Evolutionary conservation across 768 basidiomycete species (phyloP).

Genomic region (Amanita phalloides): DNA sequence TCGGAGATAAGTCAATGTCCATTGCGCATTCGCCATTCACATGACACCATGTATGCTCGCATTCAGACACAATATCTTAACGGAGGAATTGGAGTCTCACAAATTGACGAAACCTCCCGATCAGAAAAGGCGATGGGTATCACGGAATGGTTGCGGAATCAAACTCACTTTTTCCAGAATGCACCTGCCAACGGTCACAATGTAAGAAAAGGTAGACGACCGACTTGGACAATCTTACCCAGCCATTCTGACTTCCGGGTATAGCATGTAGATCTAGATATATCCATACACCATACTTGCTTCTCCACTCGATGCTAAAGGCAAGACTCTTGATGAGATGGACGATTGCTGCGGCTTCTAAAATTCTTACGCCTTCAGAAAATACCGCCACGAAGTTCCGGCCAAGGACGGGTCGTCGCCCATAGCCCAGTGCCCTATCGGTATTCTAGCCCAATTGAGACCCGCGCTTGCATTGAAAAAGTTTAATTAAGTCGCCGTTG

Average conservation of each 20-base stretch:
- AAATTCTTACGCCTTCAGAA: slow-evolving; percentile 29
- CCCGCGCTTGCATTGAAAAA: slow-evolving; percentile 59
- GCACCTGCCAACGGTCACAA: slow-evolving; percentile 18
- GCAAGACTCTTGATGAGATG: slow-evolving; percentile 21
- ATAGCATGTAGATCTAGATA: slow-evolving; percentile 72
- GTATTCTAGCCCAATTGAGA: slow-evolving; percentile 80
- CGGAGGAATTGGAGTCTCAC: slow-evolving; percentile 17
- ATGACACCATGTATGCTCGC: slow-evolving; percentile 64
- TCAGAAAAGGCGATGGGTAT: not conserved
- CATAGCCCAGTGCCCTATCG: slow-evolving; percentile 81
- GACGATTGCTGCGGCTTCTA: not conserved
- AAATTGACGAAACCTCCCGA: slow-evolving; percentile 56
- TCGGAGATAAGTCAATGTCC: slow-evolving; percentile 73
- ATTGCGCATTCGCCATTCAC: slow-evolving; percentile 85
- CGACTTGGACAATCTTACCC: slow-evolving; percentile 27
- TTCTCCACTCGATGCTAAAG: slow-evolving; percentile 68
- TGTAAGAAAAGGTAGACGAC: slow-evolving; percentile 2
- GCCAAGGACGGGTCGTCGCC: slow-evolving; percentile 74
- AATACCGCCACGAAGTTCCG: slow-evolving; percentile 64
- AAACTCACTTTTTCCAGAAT: slow-evolving; percentile 24
- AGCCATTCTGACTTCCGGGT: slow-evolving; percentile 77
- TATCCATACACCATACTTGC: slow-evolving; percentile 87
- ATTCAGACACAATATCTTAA: slow-evolving; percentile 6
- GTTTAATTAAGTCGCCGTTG: not conserved
- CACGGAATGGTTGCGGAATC: not conserved